These are phyloP conservation scores for Juglanconis oblonga DNA, from an alignment of 2,329 filamentous ascomycete species.

Conservation along the genomic window DNA sequence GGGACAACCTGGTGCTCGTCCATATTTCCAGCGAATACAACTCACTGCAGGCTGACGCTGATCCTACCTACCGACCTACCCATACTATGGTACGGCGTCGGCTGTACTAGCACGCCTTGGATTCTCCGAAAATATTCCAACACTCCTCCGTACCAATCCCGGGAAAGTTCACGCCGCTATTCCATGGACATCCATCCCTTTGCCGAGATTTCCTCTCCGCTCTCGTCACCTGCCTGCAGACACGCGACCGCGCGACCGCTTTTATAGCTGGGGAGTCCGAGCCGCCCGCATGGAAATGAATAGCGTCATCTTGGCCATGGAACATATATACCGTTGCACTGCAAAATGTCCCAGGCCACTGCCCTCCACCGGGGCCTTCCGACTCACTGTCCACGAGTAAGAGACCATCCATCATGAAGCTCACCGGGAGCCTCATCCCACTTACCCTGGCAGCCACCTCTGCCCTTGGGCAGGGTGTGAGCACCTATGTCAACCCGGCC, in stretches of 20 bases:
- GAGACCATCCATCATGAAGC: neutral
- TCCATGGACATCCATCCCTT: neutral
- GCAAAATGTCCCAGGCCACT: neutral
- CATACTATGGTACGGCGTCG: too few species aligned
- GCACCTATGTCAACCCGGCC: constrained; percentile 26
- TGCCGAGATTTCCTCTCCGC: neutral
- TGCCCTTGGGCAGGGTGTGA: constrained; percentile 18
- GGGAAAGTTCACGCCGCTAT: neutral
- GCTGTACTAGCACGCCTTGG: neutral
- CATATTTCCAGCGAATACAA: too few species aligned
- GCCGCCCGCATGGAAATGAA: neutral
- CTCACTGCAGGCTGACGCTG: too few species aligned
- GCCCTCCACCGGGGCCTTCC: too few species aligned
- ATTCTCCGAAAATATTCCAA: neutral
- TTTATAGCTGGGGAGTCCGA: neutral
- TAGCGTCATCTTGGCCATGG: neutral
- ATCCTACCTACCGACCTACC: too few species aligned
- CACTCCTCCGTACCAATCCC: neutral
- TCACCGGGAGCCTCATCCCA: neutral
- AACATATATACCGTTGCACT: neutral
- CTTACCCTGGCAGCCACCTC: neutral
- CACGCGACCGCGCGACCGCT: neutral
- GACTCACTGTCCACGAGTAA: too few species aligned
- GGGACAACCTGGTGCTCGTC: too few species aligned
- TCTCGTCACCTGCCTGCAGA: neutral